Evolutionary conservation across 371 early-diverging fungal genomes (phyloP).

Genomic region (Mortierella sp.): DNA sequence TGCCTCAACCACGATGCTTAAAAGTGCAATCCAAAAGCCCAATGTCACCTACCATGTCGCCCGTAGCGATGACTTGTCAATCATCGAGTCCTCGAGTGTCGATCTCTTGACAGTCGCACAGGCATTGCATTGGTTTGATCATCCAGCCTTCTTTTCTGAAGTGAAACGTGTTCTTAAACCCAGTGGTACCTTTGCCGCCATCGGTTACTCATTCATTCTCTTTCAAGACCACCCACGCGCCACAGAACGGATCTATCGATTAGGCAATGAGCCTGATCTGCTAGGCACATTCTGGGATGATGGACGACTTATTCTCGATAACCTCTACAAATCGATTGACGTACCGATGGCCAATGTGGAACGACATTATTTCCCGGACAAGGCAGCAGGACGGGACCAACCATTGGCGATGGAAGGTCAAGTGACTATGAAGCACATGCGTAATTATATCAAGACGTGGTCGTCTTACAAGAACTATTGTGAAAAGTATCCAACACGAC

Average conservation of each 20-base stretch:
- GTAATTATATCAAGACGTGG: slow-evolving; percentile 64
- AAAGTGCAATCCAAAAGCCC: slow-evolving; percentile 52
- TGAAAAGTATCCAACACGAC: slow-evolving; percentile 43
- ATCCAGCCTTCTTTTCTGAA: slow-evolving; percentile 65
- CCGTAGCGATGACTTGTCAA: slow-evolving; percentile 58
- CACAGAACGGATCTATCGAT: slow-evolving; percentile 36
- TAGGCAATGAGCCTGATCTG: slow-evolving; percentile 47
- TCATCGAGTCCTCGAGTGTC: slow-evolving; percentile 43
- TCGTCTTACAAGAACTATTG: slow-evolving; percentile 63
- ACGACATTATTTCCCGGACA: slow-evolving; percentile 52
- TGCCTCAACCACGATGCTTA: slow-evolving; percentile 59
- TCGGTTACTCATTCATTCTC: slow-evolving; percentile 64
- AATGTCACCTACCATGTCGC: slow-evolving; percentile 64
- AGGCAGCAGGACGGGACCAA: slow-evolving; percentile 14
- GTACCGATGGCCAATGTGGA: slow-evolving; percentile 53
- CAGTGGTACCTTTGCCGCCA: slow-evolving; percentile 72
- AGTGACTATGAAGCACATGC: slow-evolving; percentile 54
- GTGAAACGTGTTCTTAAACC: slow-evolving; percentile 73
- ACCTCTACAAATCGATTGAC: slow-evolving; percentile 55
- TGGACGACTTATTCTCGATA: slow-evolving; percentile 47
- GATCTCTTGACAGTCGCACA: slow-evolving; percentile 71
- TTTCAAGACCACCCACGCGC: slow-evolving; percentile 57
- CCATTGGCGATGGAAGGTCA: slow-evolving; percentile 50
- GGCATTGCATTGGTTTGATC: slow-evolving; percentile 78
- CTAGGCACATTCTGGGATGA: slow-evolving; percentile 52